Conservation (phyloP, 257 asterid genomes). For the Scutellaria minor region DNA sequence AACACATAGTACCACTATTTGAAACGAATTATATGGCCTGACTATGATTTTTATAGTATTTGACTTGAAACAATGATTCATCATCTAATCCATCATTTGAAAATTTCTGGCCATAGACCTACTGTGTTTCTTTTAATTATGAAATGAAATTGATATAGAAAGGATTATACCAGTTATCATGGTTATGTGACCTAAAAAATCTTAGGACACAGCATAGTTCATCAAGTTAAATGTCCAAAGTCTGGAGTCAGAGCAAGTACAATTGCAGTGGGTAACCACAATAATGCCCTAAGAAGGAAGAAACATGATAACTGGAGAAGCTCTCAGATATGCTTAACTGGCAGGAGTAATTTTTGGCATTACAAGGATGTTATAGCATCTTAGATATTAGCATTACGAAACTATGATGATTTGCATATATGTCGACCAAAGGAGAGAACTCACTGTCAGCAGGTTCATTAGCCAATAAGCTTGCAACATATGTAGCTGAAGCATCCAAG, state of each 20-base stretch:
- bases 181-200: conserved; percentile 10
- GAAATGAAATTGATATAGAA: not conserved
- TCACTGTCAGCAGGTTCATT: conserved; percentile 80
- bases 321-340: conserved; percentile 16
- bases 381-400: conserved; percentile 22
- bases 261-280: conserved; percentile 1
- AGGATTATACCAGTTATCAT: not conserved
- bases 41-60: not conserved
- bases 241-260: not conserved
- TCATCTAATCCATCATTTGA: not conserved
- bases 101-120: conserved; percentile 12
- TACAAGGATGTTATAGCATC: not conserved
- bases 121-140: not conserved
- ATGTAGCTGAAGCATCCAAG: conserved; percentile 84
- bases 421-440: conserved; percentile 37
- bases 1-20: not conserved
- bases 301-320: conserved; percentile 16
- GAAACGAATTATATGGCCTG: not conserved
- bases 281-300: conserved; percentile 13
- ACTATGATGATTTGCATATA: not conserved
- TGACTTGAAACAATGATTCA: not conserved
- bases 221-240: not conserved
- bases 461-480: conserved; percentile 89
- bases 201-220: conserved; percentile 3
- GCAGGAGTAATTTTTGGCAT: conserved; percentile 19